These are phyloP conservation scores for Diaporthe vaccinii DNA, from an alignment of 2,329 filamentous ascomycete species.

Conservation along the genomic window DNA sequence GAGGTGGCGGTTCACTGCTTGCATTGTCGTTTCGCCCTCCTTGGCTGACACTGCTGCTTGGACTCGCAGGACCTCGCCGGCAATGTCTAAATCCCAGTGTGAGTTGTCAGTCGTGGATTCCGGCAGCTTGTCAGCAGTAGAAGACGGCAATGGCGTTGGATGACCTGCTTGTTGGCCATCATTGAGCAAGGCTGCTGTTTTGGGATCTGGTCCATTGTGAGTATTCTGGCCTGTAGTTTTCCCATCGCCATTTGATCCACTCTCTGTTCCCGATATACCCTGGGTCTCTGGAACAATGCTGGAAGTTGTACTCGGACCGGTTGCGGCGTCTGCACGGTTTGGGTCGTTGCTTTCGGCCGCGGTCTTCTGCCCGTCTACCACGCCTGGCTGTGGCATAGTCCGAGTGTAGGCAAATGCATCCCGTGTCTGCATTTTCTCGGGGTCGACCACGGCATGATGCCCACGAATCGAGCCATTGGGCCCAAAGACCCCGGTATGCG, in stretches of 20 bases:
- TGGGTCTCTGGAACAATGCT: neutral
- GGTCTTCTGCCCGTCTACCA: conserved; percentile 33
- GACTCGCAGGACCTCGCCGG: conserved; percentile 72
- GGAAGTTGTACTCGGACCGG: conserved; percentile 45
- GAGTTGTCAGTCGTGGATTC: conserved; percentile 71
- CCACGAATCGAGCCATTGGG: conserved; percentile 49
- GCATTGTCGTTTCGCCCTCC: conserved; percentile 64
- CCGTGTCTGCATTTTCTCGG: conserved; percentile 43
- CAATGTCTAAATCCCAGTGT: conserved; percentile 74
- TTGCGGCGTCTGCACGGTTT: conserved; percentile 41
- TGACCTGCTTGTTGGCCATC: conserved; percentile 43
- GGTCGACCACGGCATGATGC: conserved; percentile 48
- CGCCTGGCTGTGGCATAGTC: conserved; percentile 37
- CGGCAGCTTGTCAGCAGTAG: conserved; percentile 50
- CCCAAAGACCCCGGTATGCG: conserved; percentile 47
- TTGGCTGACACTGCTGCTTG: conserved; percentile 68
- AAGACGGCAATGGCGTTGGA: conserved; percentile 6
- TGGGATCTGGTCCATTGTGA: conserved; percentile 41
- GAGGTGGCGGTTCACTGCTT: conserved; percentile 74
- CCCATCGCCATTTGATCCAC: neutral
- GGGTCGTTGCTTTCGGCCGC: conserved; percentile 35
- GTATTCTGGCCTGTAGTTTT: conserved; percentile 28
- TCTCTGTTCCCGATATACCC: neutral
- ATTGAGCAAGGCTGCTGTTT: conserved; percentile 45
- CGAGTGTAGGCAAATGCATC: conserved; percentile 41